Percentiles rank a stretch among this genome's conserved stretches.
These are phyloP conservation scores for Ogataea dorogensis DNA, from an alignment of 805 yeast species.

Conservation along the genomic window DNA sequence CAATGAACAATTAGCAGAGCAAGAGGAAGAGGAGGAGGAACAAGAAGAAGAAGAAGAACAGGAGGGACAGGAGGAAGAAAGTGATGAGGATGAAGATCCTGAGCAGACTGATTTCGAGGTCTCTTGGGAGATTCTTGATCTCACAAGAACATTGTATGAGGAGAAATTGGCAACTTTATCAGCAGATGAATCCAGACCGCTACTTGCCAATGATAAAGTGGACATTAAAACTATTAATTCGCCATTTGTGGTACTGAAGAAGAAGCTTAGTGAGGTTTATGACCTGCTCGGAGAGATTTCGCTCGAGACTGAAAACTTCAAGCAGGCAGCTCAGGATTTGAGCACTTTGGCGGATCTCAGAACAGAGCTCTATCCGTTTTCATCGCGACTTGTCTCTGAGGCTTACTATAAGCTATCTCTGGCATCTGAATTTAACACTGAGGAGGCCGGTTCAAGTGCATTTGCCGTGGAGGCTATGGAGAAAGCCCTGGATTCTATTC, in stretches of 20 bases:
- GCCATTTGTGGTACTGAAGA: conserved; percentile 37
- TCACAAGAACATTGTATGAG: conserved; percentile 68
- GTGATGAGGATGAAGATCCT: conserved; percentile 35
- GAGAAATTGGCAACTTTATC: conserved; percentile 31
- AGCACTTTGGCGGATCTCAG: conserved; percentile 55
- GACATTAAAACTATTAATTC: conserved; percentile 23
- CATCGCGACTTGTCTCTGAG: conserved; percentile 65
- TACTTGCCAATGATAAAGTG: conserved; percentile 22
- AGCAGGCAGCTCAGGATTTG: conserved; percentile 73
- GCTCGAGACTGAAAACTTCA: conserved; percentile 83
- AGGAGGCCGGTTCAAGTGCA: conserved; percentile 53
- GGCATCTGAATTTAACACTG: conserved; percentile 66
- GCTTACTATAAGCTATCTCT: conserved; percentile 78
- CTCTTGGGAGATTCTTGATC: conserved; percentile 85
- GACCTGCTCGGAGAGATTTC: conserved; percentile 88
- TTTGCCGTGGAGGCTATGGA: conserved; percentile 48
- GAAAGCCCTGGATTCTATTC: conserved; percentile 43
- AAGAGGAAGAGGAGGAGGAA: conserved; percentile 24
- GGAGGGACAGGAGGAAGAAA: conserved; percentile 24
- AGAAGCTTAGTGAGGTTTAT: conserved; percentile 68
- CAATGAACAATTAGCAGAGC: conserved; percentile 31
- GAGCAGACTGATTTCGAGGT: conserved; percentile 76
- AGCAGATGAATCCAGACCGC: conserved; percentile 16
- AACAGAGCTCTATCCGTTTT: conserved; percentile 47
- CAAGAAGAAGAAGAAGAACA: conserved; percentile 24